Evolutionary conservation across 2,329 filamentous ascomycete genomes (phyloP), one percentile per base, ranked within the genome.

Genomic region (Nannizziopsis arthrosporioides): DNA sequence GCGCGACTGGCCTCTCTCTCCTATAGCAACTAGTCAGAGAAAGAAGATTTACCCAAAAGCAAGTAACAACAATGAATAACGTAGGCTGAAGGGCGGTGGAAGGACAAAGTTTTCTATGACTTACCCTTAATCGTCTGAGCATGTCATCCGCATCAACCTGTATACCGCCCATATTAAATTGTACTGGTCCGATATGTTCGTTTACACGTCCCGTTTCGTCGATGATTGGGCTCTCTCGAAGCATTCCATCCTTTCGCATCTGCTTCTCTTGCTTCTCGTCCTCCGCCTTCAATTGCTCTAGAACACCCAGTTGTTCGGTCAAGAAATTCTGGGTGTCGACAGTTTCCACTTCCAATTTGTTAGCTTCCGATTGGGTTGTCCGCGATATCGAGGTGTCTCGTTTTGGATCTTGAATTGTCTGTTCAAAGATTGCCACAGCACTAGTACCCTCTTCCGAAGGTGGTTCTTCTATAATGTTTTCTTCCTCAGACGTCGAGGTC

Each of bases 121-220:
- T 60, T 42, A 90, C 86, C 78, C 88, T 89, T 52, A 94, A 73
- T 57, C 84, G 79, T 64, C 88, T 84, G 50, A 94, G 69, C 84
- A 93, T 92, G 59, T 94, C 88, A 61, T 94, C 89, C 7, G 88
- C 88, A 66, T 95, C 88, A 27, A 94, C 85, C 62, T 94, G 88
- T 54, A 98, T 95, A 46, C 92, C 92, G 37, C 92, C 92, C 76
- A 98, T 92, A 63, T 98, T 98, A 70, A 96, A 95, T 61, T 94
- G 88, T 54, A 95, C 88, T 0, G 89, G 88, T 0, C 89, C 89
- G 59, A 94, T 94, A 58, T 94, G 88, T 59, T 90, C 85, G 57
- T 81, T 82, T 47, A 76, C 73, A 22, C 66, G 68, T 53, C 58
- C 64, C 44, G 63, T 63, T 45, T 65, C 63, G 44, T 64, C 64